Evolutionary conservation across 2,329 filamentous ascomycete species (phyloP), one percentile per base, ranked within the genome.

Genomic region (Cylindrodendrum hubeiense): DNA sequence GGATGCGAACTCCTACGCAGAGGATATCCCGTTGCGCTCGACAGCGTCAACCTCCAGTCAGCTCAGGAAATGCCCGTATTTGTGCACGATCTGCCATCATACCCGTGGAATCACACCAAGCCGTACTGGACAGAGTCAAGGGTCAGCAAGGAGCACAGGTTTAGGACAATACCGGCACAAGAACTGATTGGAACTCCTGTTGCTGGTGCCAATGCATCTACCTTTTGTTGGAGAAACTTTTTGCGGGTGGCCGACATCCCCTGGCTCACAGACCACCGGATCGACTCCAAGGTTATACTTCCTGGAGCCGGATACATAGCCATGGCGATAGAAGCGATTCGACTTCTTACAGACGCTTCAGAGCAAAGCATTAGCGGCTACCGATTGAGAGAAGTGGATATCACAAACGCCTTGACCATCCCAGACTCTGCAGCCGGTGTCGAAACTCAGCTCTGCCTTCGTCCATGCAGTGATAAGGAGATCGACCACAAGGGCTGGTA

Each of bases 271-370:
- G 55, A 60, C 33, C 61, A 64, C 51, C 47, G 41, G 13, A 37
- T 64, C 15, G 22, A 55, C 5, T 21, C 22, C 10, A 43, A 39
- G 5, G 50, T 59, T 12, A 3, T 64, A 4, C 54, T 51, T 22
- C 61, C 61, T 21, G 50, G 28, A 1, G 44, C 50, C 3, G 56
- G 61, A 19, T 50, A 50, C 30, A 44, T 60, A 15, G 21, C 24
- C 10, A 50, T 60, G 49, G 61, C 55, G 9, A 60, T 64, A 17
- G 61, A 64, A 37, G 55, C 55, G 24, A 6, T 46, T 13, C 28
- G 37, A 15, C 10, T 21, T 44, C 37, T 21, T 5, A 4, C 15
- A 6, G 24, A 15, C 7, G n/a, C 15, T n/a, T n/a, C 15, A n/a
- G 37, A 41, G n/a, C 17, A 41, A 19, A 19, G 17, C 12, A 41